Evolutionary conservation across 1,284 basidiomycete genomes (phyloP).

Genomic region (Trichosporon asahii): DNA sequence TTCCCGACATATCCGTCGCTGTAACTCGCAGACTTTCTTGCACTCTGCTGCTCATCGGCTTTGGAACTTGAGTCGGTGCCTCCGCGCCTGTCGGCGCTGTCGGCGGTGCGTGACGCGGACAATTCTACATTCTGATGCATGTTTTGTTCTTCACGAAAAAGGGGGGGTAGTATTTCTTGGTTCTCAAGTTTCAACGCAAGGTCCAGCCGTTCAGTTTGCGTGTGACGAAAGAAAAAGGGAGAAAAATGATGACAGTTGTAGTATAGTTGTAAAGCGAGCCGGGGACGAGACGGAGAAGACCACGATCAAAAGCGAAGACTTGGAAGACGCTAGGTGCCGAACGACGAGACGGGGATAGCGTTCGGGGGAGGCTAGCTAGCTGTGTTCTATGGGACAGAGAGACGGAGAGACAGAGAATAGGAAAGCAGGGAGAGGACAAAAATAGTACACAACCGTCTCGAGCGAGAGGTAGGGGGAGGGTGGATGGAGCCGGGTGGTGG

Average conservation of each 20-base stretch:
- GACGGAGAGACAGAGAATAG: no score
- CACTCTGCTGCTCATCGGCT: no score
- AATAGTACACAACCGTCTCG: background rate
- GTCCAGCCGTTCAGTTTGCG: background rate
- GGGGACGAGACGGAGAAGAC: background rate
- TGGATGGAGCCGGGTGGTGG: background rate
- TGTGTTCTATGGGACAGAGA: background rate
- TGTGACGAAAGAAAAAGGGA: background rate
- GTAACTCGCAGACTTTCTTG: no score
- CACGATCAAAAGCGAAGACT: slow-evolving; percentile 4
- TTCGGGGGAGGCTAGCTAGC: background rate
- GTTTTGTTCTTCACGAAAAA: background rate
- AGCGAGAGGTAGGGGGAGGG: background rate
- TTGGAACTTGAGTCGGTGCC: no score
- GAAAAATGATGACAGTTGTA: no score
- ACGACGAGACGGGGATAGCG: background rate
- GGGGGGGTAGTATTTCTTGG: background rate
- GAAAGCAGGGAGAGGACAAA: background rate
- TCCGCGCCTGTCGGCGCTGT: no score
- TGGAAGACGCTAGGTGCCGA: background rate
- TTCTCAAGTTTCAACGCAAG: background rate
- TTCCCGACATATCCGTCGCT: no score
- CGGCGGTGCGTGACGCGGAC: background rate
- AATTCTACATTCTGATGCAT: slow-evolving; percentile 5
- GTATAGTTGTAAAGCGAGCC: no score